These are phyloP conservation scores for Boletus huronensis DNA, from an alignment of 768 basidiomycete genomes.

Conservation along the genomic window DNA sequence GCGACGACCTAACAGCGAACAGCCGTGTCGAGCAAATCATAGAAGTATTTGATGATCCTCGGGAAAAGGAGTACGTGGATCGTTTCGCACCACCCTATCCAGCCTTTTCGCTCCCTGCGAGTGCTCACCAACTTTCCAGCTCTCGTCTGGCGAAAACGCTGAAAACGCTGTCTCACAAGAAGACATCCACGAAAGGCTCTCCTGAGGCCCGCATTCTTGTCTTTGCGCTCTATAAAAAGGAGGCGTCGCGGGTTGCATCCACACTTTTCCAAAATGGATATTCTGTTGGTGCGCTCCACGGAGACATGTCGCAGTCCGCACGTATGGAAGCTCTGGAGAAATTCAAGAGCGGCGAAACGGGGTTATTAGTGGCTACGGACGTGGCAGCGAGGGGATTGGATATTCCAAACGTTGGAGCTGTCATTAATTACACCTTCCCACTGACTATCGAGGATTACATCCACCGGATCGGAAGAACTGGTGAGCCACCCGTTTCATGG, in stretches of 20 bases:
- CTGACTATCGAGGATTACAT: constrained; percentile 93
- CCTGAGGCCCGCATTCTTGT: constrained; percentile 73
- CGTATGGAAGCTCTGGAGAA: constrained; percentile 82
- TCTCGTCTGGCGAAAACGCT: constrained; percentile 58
- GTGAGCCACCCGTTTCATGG: constrained; percentile 35
- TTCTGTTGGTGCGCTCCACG: constrained; percentile 79
- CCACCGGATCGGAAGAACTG: constrained; percentile 87
- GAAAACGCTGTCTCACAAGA: constrained; percentile 54
- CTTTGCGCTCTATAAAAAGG: constrained; percentile 97
- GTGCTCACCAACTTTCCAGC: constrained; percentile 33
- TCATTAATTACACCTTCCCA: constrained; percentile 98
- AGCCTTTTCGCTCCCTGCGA: background rate
- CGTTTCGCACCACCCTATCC: background rate
- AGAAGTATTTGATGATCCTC: constrained; percentile 85
- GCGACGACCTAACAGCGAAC: constrained; percentile 93
- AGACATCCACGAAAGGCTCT: constrained; percentile 47
- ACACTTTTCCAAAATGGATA: constrained; percentile 74
- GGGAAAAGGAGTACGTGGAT: constrained; percentile 77
- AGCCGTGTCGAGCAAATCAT: constrained; percentile 88
- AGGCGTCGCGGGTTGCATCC: constrained; percentile 85
- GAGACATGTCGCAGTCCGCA: constrained; percentile 83
- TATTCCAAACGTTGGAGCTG: constrained; percentile 91
- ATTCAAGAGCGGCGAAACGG: constrained; percentile 79
- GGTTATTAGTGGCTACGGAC: constrained; percentile 91
- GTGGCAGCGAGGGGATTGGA: constrained; percentile 96